Base-by-base conservation (phyloP, 257 asterid genomes). In the Galeopsis tetrahit region DNA sequence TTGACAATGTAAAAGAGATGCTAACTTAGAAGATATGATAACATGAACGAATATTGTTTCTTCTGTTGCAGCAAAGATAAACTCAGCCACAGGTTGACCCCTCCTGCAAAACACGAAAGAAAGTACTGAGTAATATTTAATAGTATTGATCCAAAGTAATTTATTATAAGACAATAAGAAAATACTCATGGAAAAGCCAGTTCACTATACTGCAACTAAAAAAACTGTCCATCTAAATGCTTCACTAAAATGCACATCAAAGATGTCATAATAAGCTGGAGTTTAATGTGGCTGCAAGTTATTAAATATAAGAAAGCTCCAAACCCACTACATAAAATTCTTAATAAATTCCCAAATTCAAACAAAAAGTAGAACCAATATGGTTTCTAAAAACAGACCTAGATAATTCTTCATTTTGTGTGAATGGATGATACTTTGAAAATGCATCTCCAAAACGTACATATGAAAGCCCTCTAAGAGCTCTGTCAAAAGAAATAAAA, bases 11-110 rank as follows among this genome's bases (percentile, higher is more conserved):
- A 60, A 55, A 32, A 48, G 36, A 40, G 72, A 63, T 39, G 81
- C 94, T 64, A 75, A 92, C 99, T 87, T 95, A 33, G 96, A 91
- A 85, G 97, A 90, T 80, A 95, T 82, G 65, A 91, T 84, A 72
- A 87, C 98, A 73, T 95, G 99, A 76, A 88, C 98, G 57, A 89
- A 95, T 74, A 95, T 85, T 63, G 99, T 86, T 80, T 95, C 99
- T 80, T 95, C 98, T 0, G 98, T 85, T 44, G 97, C 97, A 51
- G 95, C 87, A 87, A 95, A 95, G 77, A 95, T 79, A 82, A 92
- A 92, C 85, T 95, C 99, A 39, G 85, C 84, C 83, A 95, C 96
- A 69, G 97, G 99, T 76, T 95, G 97, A 52, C 96, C 98, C 83
- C 84, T 90, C 96, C 99, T 95, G 78, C 86, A 87, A 69, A 67